Percentiles rank a stretch among this genome's conserved stretches.
Conservation (phyloP, 2,329 filamentous ascomycete species). For the Alternaria tenuissima region DNA sequence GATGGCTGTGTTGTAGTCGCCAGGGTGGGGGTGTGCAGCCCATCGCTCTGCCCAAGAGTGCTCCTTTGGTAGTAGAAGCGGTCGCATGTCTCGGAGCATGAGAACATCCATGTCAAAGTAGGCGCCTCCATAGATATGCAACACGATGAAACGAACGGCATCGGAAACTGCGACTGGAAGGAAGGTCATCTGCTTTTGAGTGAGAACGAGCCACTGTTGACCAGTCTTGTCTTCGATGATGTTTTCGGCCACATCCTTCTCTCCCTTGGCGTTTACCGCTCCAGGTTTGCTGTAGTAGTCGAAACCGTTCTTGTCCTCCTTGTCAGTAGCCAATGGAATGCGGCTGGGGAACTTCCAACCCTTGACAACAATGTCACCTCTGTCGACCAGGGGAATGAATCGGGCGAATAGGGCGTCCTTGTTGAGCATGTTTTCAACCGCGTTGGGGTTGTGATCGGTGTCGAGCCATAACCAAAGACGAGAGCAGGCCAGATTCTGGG, state of each 20-base stretch:
- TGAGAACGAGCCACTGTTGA: constrained; percentile 63
- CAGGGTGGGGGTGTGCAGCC: constrained; percentile 62
- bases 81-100: constrained; percentile 64
- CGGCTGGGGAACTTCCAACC: constrained; percentile 63
- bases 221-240: constrained; percentile 59
- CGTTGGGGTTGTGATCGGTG: constrained; percentile 60
- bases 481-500: constrained; percentile 64
- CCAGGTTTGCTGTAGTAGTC: constrained; percentile 60
- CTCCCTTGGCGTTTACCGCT: constrained; percentile 54
- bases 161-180: constrained; percentile 66
- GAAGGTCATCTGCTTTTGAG: constrained; percentile 65
- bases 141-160: constrained; percentile 63
- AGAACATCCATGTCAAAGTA: constrained; percentile 67
- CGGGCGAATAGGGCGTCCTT: constrained; percentile 62
- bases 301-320: constrained; percentile 58
- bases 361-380: constrained; percentile 62
- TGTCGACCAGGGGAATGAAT: constrained; percentile 62
- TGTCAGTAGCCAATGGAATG: constrained; percentile 60
- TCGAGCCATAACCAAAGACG: constrained; percentile 64
- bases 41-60: constrained; percentile 65
- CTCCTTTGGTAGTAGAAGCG: constrained; percentile 59
- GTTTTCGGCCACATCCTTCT: constrained; percentile 59
- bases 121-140: constrained; percentile 62
- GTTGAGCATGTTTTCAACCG: constrained; percentile 61
- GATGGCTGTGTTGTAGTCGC: constrained; percentile 66